Percentiles rank a stretch among this genome's conserved stretches.
These are phyloP conservation scores for Coemansia sp. DNA, from an alignment of 192 early-diverging fungal species.

Conservation along the genomic window DNA sequence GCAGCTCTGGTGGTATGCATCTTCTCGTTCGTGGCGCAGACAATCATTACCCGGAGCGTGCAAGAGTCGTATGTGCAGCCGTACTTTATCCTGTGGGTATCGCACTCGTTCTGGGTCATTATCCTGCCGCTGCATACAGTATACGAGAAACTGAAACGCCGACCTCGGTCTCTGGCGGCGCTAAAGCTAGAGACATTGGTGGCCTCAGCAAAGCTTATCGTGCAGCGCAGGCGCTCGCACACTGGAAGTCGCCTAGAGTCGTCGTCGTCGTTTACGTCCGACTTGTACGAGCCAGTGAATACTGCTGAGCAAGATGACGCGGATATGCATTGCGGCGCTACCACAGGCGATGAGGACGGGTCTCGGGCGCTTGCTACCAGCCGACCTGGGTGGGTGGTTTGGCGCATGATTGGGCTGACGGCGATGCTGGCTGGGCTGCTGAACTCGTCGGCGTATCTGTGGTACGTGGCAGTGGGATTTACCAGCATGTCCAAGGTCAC, in stretches of 20 bases:
- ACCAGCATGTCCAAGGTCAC: conserved; percentile 78
- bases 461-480: conserved; percentile 75
- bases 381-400: conserved; percentile 30
- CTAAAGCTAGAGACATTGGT: conserved; percentile 47
- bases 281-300: conserved; percentile 28
- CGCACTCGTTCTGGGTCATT: conserved; percentile 54
- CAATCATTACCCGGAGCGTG: conserved; percentile 45
- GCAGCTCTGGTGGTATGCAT: conserved; percentile 41
- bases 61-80: conserved; percentile 54
- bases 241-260: not conserved
- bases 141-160: conserved; percentile 44
- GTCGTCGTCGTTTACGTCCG: not conserved
- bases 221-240: conserved; percentile 24
- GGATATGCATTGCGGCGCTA: not conserved
- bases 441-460: conserved; percentile 71
- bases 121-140: conserved; percentile 47
- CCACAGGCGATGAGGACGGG: conserved; percentile 9
- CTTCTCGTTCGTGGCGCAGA: conserved; percentile 43
- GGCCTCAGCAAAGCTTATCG: conserved; percentile 43
- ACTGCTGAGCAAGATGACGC: conserved; percentile 17
- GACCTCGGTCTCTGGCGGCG: conserved; percentile 26
- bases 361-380: conserved; percentile 21
- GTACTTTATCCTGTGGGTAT: conserved; percentile 59
- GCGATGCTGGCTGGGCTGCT: conserved; percentile 59
- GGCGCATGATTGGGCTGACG: conserved; percentile 27